phyloP scores from a whole-genome alignment of 129 eudicot genomes.

The Flaveria brownii region DNA sequence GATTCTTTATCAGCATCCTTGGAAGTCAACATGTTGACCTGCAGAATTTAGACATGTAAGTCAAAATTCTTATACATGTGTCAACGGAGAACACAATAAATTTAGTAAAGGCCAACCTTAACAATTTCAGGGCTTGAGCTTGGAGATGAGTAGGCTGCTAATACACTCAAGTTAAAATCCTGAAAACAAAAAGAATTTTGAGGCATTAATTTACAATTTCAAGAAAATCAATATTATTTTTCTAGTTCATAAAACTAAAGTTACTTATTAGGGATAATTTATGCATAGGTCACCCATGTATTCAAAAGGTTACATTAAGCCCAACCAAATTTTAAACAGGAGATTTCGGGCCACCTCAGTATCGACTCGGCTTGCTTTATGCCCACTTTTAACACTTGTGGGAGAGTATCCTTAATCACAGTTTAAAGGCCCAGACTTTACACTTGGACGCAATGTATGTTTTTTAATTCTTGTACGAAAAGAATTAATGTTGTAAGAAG shows the following conservation, averaged over 20 bases:
- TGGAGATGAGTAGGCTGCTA: conserved; percentile 82
- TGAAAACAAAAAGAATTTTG: conserved; percentile 20
- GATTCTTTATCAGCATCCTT: conserved; percentile 50
- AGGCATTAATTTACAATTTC: neutral
- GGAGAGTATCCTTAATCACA: too few species aligned
- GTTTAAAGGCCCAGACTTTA: too few species aligned
- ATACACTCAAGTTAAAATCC: conserved; percentile 88
- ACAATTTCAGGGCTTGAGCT: conserved; percentile 83
- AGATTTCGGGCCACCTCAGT: neutral
- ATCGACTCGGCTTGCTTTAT: neutral
- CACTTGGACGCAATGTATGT: too few species aligned
- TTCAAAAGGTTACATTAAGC: neutral
- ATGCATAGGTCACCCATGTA: neutral
- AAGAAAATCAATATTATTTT: neutral
- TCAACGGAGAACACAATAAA: neutral
- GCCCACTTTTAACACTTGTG: neutral
- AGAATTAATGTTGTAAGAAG: too few species aligned
- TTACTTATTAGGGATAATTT: neutral
- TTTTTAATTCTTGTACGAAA: too few species aligned
- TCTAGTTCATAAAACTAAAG: neutral
- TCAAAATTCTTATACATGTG: neutral
- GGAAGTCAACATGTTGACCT: conserved; percentile 52
- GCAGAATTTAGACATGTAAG: conserved; percentile 13
- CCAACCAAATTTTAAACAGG: neutral
- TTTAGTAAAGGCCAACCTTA: conserved; percentile 48